These are phyloP conservation scores for Gynandropsis gynandra DNA, from an alignment of 345 rosid genomes.

Conservation along the genomic window DNA sequence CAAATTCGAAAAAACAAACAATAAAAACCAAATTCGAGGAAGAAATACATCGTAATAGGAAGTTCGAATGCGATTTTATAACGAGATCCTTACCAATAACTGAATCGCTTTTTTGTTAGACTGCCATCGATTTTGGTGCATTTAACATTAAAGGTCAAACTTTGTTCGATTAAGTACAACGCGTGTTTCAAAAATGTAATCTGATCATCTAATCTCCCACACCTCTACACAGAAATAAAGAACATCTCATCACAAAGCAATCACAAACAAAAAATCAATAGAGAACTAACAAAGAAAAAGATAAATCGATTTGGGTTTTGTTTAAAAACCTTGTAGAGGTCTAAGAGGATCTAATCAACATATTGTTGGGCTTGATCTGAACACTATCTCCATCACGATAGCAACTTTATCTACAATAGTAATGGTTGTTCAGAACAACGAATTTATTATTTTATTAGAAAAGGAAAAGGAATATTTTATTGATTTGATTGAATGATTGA, in stretches of 20 bases:
- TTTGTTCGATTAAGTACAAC: slow-evolving; percentile 73
- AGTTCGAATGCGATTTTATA: no score
- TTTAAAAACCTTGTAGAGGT: slow-evolving; percentile 72
- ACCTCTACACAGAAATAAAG: slow-evolving; percentile 48
- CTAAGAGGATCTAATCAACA: slow-evolving; percentile 80
- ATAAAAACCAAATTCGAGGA: no score
- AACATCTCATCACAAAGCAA: slow-evolving; percentile 12
- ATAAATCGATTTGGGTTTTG: no score
- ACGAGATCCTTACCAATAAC: slow-evolving; percentile 51
- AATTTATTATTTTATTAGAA: no score
- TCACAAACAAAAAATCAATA: background rate
- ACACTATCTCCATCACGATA: no score
- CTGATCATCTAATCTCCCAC: slow-evolving; percentile 91
- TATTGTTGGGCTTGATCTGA: slow-evolving; percentile 97
- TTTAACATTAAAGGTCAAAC: slow-evolving; percentile 90
- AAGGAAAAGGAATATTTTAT: no score
- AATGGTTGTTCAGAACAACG: no score
- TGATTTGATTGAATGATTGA: no score
- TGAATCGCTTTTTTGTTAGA: slow-evolving; percentile 96
- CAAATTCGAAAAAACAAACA: no score
- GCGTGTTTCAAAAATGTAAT: slow-evolving; percentile 66
- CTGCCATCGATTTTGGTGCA: slow-evolving; percentile 94
- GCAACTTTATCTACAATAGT: no score
- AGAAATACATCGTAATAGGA: no score
- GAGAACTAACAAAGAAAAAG: no score